A percentile compares a stretch with the other conserved stretches of the same genome.
These are phyloP conservation scores for Nakaseomyces nivariensis DNA, from an alignment of 1,139 yeast species.

Conservation along the genomic window DNA sequence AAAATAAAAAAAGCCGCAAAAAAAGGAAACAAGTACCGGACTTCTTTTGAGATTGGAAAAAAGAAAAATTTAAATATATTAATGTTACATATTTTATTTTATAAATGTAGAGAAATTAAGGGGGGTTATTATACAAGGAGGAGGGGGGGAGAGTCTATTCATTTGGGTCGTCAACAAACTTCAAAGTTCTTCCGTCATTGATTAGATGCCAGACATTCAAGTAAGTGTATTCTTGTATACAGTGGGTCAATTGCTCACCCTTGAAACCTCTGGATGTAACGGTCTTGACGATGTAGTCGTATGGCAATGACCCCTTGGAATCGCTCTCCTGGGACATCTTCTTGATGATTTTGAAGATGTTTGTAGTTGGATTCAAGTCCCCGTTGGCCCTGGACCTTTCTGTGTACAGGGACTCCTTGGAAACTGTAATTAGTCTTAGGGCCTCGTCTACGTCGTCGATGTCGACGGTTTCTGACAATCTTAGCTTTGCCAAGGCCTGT, in stretches of 20 bases:
- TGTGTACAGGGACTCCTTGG: slow-evolving; percentile 66
- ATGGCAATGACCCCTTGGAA: slow-evolving; percentile 38
- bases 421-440: slow-evolving; percentile 71
- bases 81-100: too few relatives aligned
- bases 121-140: neutral
- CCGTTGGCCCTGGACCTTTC: slow-evolving; percentile 40
- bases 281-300: slow-evolving; percentile 54
- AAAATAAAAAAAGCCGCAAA: too few relatives aligned
- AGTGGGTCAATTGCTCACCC: slow-evolving; percentile 62
- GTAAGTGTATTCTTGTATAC: slow-evolving; percentile 64
- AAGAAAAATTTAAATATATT: too few relatives aligned
- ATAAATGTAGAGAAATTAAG: neutral
- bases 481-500: slow-evolving; percentile 85
- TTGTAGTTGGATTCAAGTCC: slow-evolving; percentile 50
- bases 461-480: slow-evolving; percentile 65
- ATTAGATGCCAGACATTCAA: slow-evolving; percentile 70
- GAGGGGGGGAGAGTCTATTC: neutral
- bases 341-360: slow-evolving; percentile 45
- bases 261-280: slow-evolving; percentile 80
- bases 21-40: too few relatives aligned
- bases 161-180: slow-evolving; percentile 31
- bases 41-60: too few relatives aligned
- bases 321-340: slow-evolving; percentile 30
- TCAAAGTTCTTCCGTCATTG: slow-evolving; percentile 48
- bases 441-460: slow-evolving; percentile 93